These are phyloP conservation scores for Nyssa sinensis DNA, from an alignment of 148 eudicot genomes.

Conservation along the genomic window DNA sequence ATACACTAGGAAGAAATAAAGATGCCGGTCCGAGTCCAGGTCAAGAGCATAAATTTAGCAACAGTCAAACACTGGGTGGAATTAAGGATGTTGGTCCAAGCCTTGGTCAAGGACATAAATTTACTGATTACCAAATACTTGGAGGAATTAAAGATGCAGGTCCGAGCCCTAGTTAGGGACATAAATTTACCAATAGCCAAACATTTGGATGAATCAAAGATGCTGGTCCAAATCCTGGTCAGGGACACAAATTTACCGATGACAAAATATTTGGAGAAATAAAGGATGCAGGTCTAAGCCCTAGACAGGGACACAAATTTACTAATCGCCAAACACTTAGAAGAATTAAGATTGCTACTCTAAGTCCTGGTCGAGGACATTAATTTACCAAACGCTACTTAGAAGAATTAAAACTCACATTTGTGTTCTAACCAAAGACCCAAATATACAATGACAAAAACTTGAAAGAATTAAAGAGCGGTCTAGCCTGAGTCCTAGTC, in stretches of 20 bases:
- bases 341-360: neutral
- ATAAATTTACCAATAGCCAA: neutral
- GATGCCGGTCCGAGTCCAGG: too few species aligned
- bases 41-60: too few species aligned
- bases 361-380: neutral
- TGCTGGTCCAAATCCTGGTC: slow-evolving; percentile 24
- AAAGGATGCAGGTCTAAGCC: neutral
- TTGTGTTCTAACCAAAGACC: neutral
- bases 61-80: too few species aligned
- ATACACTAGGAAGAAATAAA: too few species aligned
- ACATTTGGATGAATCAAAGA: neutral
- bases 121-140: neutral
- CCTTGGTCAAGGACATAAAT: slow-evolving; percentile 14
- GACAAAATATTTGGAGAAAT: neutral
- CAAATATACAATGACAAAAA: neutral
- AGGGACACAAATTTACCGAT: slow-evolving; percentile 5
- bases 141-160: slow-evolving; percentile 18
- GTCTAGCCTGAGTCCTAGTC: neutral
- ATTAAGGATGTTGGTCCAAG: neutral
- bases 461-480: neutral
- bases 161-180: slow-evolving; percentile 23
- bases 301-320: neutral
- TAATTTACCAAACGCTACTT: neutral
- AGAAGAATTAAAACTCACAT: neutral
- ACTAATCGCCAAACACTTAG: neutral